Conservation (phyloP, 2,329 filamentous ascomycete genomes). For the Epicoccum sorghinum region DNA sequence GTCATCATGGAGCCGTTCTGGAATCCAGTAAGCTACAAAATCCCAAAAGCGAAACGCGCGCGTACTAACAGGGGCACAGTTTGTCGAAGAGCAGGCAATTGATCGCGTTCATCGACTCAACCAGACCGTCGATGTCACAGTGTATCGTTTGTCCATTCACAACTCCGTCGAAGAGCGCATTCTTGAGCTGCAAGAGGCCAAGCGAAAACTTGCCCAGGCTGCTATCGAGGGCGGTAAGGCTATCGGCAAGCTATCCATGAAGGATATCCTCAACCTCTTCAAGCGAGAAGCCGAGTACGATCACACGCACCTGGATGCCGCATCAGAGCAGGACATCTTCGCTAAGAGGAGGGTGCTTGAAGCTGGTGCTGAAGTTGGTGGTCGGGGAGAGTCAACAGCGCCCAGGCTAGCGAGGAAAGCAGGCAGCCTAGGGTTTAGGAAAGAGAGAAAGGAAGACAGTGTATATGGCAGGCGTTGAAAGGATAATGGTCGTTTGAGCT, state of each 20-base stretch:
- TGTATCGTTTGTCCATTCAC: slow-evolving; percentile 90
- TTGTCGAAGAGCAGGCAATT: slow-evolving; percentile 98
- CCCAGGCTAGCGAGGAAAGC: slow-evolving; percentile 36
- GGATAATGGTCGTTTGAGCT: not conserved
- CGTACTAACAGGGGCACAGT: slow-evolving; percentile 56
- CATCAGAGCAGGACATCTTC: slow-evolving; percentile 42
- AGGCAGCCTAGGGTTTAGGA: slow-evolving; percentile 36
- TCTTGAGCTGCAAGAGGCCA: slow-evolving; percentile 91
- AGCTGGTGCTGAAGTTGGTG: slow-evolving; percentile 3
- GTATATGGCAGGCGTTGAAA: slow-evolving; percentile 50
- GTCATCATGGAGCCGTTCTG: slow-evolving; percentile 97
- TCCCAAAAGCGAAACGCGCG: not conserved
- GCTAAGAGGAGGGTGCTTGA: slow-evolving; percentile 42
- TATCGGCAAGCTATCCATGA: slow-evolving; percentile 83
- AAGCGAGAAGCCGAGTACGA: slow-evolving; percentile 67
- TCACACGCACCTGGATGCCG: slow-evolving; percentile 51
- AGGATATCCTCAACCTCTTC: slow-evolving; percentile 93
- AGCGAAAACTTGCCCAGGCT: slow-evolving; percentile 86
- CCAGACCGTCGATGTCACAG: slow-evolving; percentile 90
- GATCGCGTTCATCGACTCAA: slow-evolving; percentile 98
- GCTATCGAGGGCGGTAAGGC: slow-evolving; percentile 85
- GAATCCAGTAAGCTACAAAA: slow-evolving; percentile 73
- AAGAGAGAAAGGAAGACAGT: slow-evolving; percentile 43
- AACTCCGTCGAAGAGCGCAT: slow-evolving; percentile 93
- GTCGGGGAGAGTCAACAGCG: slow-evolving; percentile 23